These are phyloP conservation scores for Amesomyces nigricolor DNA, from an alignment of 2,329 filamentous ascomycete genomes.

Conservation along the genomic window DNA sequence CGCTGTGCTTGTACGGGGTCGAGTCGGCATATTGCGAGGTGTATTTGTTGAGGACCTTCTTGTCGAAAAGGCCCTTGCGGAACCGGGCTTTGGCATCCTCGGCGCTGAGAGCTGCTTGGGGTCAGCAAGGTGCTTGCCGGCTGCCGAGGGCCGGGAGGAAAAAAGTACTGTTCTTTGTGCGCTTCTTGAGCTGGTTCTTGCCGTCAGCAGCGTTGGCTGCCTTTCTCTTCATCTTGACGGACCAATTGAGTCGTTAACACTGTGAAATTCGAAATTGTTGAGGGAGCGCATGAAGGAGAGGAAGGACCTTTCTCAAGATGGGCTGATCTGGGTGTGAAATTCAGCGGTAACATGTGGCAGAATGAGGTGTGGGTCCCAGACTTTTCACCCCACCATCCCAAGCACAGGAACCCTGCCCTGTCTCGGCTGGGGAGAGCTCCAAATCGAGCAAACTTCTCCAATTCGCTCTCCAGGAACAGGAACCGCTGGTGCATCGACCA, in stretches of 20 bases:
- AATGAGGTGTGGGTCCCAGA: constrained; percentile 14
- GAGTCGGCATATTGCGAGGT: constrained; percentile 58
- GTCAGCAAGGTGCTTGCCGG: constrained; percentile 9
- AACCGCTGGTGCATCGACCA: background rate
- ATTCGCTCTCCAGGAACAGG: too few relatives aligned
- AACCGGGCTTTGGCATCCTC: constrained; percentile 55
- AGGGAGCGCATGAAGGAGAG: constrained; percentile 2
- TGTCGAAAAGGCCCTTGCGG: constrained; percentile 59
- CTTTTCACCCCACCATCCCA: constrained; percentile 10
- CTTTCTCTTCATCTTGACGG: constrained; percentile 54
- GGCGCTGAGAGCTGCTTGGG: constrained; percentile 38
- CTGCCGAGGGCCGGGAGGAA: background rate
- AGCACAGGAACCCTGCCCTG: constrained; percentile 8
- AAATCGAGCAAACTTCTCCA: background rate
- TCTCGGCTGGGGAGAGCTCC: background rate
- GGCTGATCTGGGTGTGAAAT: constrained; percentile 25
- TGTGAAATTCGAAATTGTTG: background rate
- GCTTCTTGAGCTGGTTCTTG: constrained; percentile 47
- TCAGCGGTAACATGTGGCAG: constrained; percentile 11
- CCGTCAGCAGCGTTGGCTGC: constrained; percentile 42
- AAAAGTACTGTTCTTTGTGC: constrained; percentile 42
- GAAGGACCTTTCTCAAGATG: constrained; percentile 13
- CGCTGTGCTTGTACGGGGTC: constrained; percentile 80
- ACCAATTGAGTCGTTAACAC: constrained; percentile 22
- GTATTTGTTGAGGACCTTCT: constrained; percentile 52